Base-by-base conservation (phyloP, 2,329 filamentous ascomycete species). In the Scytalidium lignicola region DNA sequence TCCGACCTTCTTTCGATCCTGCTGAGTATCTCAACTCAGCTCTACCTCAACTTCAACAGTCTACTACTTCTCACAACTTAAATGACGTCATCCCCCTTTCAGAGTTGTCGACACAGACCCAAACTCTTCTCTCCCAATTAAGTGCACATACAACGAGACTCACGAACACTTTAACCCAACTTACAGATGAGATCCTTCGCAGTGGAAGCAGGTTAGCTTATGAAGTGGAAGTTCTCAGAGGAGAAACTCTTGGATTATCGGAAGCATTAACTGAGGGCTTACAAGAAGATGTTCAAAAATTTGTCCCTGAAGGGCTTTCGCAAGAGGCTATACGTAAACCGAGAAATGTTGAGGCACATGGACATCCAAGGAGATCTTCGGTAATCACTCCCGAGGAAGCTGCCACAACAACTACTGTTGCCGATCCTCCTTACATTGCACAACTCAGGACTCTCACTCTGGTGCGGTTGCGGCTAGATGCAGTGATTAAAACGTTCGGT, bases 121-220 rank as follows among this genome's bases (percentile, higher is more conserved):
- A 96, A 67, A 77, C 83, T 3, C 76, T 95, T n/a, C 76, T 96
- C 43, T 88, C 90, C 1, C 88, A 92, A 62, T 81, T 97, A 61
- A 95, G 88, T 63, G 86, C 89, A 8, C 90, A 96, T 65, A 95
- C 90, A 1, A 86, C 89, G 17, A 81, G 90, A 42, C 74, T 96
- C 7, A 90, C 90, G 13, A 83, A 78, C 47, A 88, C 84, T 42
- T 76, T 99, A 50, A 96, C 90, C 26, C 85, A 92, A 62, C 74
- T 97, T 51, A 96, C 93, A 10, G 92, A 99, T 67, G 93, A 97
- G 58, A 97, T 99, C 55, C 70, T 99, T 53, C 82, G 93, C 50
- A 91, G 89, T 61, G 89, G 91, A 21, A 90, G 88, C 55, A 80
- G 92, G 3, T 73, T 99, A 50, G 90, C 91, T 18, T 99, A 99